These are phyloP conservation scores for Diutina siamensis DNA, from an alignment of 1,139 yeast genomes.

Conservation along the genomic window DNA sequence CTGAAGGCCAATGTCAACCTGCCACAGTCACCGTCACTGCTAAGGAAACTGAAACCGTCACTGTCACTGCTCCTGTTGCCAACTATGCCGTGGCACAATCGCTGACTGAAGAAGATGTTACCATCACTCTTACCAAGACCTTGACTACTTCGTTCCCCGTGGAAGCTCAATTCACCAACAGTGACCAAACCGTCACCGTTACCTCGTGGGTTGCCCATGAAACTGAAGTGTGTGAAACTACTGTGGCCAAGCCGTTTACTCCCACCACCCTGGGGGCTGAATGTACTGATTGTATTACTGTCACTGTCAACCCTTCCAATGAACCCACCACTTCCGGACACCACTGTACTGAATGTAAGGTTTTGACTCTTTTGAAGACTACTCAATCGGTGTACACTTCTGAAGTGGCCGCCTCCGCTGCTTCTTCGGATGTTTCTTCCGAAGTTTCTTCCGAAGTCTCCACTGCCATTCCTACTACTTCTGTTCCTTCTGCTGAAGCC, in stretches of 20 bases:
- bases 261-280: not conserved
- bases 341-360: constrained; percentile 4
- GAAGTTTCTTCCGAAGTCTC: not conserved
- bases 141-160: constrained; percentile 2
- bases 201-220: constrained; percentile 5
- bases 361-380: not conserved
- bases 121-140: constrained; percentile 4
- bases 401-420: not conserved
- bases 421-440: not conserved
- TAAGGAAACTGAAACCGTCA: not conserved
- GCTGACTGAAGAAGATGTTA: not conserved
- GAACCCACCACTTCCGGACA: not conserved
- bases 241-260: not conserved
- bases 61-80: not conserved
- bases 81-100: not conserved
- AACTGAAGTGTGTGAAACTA: constrained; percentile 1
- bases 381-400: not conserved
- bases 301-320: constrained; percentile 3
- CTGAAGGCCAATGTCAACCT: not conserved
- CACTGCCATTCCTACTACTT: not conserved
- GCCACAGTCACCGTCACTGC: constrained; percentile 1
- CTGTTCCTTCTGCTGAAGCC: not conserved
- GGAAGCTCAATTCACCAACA: constrained; percentile 1
- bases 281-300: not conserved
- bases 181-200: constrained; percentile 1